A percentile compares a stretch with the other conserved stretches of the same genome.
phyloP scores from a whole-genome alignment of 805 yeast species.

The Limtongozyma cylindracea region DNA sequence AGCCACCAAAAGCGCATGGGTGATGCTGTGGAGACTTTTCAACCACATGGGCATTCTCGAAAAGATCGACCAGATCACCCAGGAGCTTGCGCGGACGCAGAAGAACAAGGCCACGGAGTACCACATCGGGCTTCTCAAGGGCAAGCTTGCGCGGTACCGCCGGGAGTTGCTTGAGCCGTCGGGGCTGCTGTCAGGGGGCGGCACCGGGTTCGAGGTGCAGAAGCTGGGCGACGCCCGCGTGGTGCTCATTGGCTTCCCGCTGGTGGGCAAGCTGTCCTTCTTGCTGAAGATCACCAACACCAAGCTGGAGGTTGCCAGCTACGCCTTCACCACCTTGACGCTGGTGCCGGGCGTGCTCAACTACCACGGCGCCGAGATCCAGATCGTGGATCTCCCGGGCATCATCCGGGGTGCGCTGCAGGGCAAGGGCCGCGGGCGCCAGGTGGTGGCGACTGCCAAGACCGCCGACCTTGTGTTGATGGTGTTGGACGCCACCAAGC shows the following conservation, averaged over 20 bases:
- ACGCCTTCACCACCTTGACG: constrained; percentile 88
- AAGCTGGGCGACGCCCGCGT: constrained; percentile 95
- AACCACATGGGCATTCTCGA: constrained; percentile 15
- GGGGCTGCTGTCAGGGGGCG: constrained; percentile 52
- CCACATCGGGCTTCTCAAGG: constrained; percentile 82
- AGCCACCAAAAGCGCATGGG: no score
- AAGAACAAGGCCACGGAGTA: constrained; percentile 96
- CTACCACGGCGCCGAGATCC: constrained; percentile 92
- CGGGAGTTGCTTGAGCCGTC: constrained; percentile 82
- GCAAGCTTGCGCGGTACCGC: constrained; percentile 80
- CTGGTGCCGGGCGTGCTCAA: constrained; percentile 92
- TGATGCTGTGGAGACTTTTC: no score
- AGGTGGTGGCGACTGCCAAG: constrained; percentile 88
- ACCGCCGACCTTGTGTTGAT: constrained; percentile 82
- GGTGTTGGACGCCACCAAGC: constrained; percentile 91
- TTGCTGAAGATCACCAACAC: constrained; percentile 79
- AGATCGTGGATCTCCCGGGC: constrained; percentile 94
- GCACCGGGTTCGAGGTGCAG: constrained; percentile 81
- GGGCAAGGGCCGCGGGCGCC: constrained; percentile 95
- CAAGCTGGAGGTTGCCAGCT: constrained; percentile 82
- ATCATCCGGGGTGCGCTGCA: constrained; percentile 91
- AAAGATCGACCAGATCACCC: constrained; percentile 73
- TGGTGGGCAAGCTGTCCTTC: constrained; percentile 90
- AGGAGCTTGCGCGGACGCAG: constrained; percentile 85
- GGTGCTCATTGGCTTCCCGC: constrained; percentile 88